phyloP scores from a whole-genome alignment of 73 alveolate species.

The Diophrys sp. region DNA sequence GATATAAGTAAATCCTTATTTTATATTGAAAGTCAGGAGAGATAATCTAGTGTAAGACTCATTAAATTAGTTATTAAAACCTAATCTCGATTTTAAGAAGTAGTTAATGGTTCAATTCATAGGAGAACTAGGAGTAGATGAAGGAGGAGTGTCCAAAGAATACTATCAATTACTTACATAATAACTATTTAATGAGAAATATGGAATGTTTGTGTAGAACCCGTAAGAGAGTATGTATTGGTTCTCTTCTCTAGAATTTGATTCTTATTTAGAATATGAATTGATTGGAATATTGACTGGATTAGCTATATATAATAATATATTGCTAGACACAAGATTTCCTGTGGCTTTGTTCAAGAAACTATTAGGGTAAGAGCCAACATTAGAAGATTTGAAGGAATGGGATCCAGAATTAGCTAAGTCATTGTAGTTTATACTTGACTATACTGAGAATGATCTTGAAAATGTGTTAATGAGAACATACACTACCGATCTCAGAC shows the following conservation, averaged over 20 bases:
- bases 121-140: constrained; percentile 84
- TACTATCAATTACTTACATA: constrained; percentile 68
- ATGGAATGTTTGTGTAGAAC: constrained; percentile 70
- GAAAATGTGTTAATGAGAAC: constrained; percentile 42
- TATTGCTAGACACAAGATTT: constrained; percentile 66
- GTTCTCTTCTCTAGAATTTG: constrained; percentile 68
- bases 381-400: constrained; percentile 49
- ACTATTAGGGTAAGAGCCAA: constrained; percentile 20
- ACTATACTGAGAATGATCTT: constrained; percentile 27
- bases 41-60: constrained; percentile 82
- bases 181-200: constrained; percentile 49
- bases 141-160: constrained; percentile 85
- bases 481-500: constrained; percentile 55
- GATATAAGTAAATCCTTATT: constrained; percentile 16
- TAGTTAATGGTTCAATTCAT: constrained; percentile 62
- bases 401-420: constrained; percentile 31
- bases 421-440: constrained; percentile 28
- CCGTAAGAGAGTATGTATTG: constrained; percentile 46
- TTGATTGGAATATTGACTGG: constrained; percentile 80
- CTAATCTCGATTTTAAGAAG: constrained; percentile 59
- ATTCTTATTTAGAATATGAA: constrained; percentile 68
- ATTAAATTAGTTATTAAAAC: constrained; percentile 47
- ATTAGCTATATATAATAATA: constrained; percentile 70
- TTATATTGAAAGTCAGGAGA: constrained; percentile 71
- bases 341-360: constrained; percentile 71